A percentile compares a stretch with the other conserved stretches of the same genome.
Conservation (phyloP, 495 filamentous ascomycete species). For the Annulohypoxylon stygium region DNA sequence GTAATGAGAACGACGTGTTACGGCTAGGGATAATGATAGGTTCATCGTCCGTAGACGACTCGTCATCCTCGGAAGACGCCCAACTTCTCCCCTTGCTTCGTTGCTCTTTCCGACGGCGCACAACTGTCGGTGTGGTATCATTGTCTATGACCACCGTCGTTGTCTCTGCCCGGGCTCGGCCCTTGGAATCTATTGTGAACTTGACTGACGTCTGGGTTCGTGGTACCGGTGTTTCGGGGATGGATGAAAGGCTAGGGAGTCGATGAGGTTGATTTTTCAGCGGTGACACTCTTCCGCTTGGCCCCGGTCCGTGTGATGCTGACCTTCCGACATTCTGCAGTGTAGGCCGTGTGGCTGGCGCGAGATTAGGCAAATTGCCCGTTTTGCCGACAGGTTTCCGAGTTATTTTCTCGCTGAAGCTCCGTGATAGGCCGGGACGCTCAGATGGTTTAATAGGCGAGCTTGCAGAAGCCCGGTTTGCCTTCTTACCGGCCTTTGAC, state of each 20-base stretch:
- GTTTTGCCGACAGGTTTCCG: conserved; percentile 53
- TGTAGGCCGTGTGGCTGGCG: conserved; percentile 48
- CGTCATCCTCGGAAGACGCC: conserved; percentile 61
- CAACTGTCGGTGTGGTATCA: conserved; percentile 47
- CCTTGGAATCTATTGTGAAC: conserved; percentile 78
- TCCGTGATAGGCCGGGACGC: conserved; percentile 71
- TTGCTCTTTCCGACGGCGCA: conserved; percentile 41
- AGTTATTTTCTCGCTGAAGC: conserved; percentile 66
- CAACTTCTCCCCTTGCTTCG: conserved; percentile 44
- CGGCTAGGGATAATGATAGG: conserved; percentile 74
- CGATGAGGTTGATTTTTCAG: conserved; percentile 62
- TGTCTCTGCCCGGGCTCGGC: conserved; percentile 78
- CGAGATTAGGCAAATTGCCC: conserved; percentile 53
- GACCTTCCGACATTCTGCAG: conserved; percentile 51
- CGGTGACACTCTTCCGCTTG: conserved; percentile 63
- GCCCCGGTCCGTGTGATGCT: conserved; percentile 52
- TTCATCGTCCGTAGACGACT: conserved; percentile 74
- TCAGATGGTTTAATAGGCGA: conserved; percentile 64
- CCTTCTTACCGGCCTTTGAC: conserved; percentile 50
- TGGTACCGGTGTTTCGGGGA: conserved; percentile 61
- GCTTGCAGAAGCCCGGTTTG: conserved; percentile 62
- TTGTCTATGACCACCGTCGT: conserved; percentile 68
- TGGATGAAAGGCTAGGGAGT: conserved; percentile 62
- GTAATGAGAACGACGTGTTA: conserved; percentile 71
- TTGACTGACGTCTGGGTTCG: conserved; percentile 69